These are phyloP conservation scores for Termitomyces sp. DNA, from an alignment of 768 basidiomycete species.

Conservation along the genomic window DNA sequence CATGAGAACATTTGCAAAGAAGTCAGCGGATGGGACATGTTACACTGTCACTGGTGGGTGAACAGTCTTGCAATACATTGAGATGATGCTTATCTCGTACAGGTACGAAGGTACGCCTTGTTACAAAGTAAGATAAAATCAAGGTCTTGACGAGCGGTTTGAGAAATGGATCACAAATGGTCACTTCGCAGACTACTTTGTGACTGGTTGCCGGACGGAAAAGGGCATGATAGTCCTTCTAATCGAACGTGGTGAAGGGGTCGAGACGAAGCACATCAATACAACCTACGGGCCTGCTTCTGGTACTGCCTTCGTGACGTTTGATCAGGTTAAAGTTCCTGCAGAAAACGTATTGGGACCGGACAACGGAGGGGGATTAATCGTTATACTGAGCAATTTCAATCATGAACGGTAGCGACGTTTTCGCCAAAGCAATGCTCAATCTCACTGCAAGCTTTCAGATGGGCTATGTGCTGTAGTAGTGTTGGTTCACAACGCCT, in stretches of 20 bases:
- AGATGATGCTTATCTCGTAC: background rate
- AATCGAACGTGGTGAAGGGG: conserved; percentile 15
- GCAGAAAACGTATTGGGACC: conserved; percentile 58
- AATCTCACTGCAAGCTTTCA: conserved; percentile 12
- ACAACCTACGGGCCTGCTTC: conserved; percentile 53
- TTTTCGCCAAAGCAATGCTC: background rate
- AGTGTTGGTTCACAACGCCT: conserved; percentile 50
- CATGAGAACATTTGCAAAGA: conserved; percentile 53
- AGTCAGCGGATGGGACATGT: conserved; percentile 60
- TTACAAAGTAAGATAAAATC: background rate
- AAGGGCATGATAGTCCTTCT: conserved; percentile 21
- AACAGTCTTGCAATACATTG: conserved; percentile 20
- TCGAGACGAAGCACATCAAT: conserved; percentile 15
- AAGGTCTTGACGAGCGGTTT: background rate
- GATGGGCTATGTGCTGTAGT: conserved; percentile 64
- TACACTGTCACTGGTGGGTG: conserved; percentile 63
- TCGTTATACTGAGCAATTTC: conserved; percentile 59
- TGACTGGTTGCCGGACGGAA: conserved; percentile 51
- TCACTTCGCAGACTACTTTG: conserved; percentile 35
- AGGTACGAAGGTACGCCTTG: conserved; percentile 13
- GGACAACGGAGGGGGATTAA: conserved; percentile 40
- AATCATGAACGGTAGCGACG: conserved; percentile 72
- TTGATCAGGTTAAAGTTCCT: conserved; percentile 28
- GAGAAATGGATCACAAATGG: conserved; percentile 40
- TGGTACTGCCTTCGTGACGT: conserved; percentile 36